Evolutionary conservation across 2,329 filamentous ascomycete genomes (phyloP).

Genomic region (Torrubiellomyces zombiae): DNA sequence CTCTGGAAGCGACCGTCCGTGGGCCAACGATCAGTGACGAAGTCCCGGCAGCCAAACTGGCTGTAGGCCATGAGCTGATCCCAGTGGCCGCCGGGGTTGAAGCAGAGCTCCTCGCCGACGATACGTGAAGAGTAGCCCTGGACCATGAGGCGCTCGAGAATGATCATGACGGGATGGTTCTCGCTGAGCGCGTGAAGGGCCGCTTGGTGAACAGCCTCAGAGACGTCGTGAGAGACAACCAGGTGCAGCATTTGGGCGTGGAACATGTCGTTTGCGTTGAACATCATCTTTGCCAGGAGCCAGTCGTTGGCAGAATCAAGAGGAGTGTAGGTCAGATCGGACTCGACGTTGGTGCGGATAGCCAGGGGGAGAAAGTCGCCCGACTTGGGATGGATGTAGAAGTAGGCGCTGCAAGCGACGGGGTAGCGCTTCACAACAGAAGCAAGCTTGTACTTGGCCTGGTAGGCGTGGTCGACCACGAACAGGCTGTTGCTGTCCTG

Average conservation of each 20-base stretch:
- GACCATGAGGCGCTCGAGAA: conserved; percentile 18
- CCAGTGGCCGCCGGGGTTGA: too few species aligned
- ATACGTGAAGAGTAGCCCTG: conserved; percentile 7
- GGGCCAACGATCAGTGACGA: too few species aligned
- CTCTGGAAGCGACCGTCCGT: conserved; percentile 15
- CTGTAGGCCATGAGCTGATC: too few species aligned
- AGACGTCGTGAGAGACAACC: conserved; percentile 23
- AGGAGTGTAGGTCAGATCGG: conserved; percentile 25
- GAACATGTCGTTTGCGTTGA: conserved; percentile 30
- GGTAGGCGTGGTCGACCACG: conserved; percentile 22
- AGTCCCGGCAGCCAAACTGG: too few species aligned
- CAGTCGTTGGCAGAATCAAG: conserved; percentile 26
- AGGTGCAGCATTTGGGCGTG: conserved; percentile 26
- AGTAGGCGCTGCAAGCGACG: conserved; percentile 27
- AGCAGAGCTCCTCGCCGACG: conserved; percentile 8
- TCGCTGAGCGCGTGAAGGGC: conserved; percentile 27
- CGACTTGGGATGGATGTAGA: conserved; percentile 23
- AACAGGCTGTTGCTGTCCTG: conserved; percentile 22
- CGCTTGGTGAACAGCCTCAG: conserved; percentile 25
- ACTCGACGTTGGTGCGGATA: conserved; percentile 26
- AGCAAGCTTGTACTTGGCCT: conserved; percentile 10
- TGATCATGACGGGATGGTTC: conserved; percentile 24
- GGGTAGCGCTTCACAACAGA: conserved; percentile 14
- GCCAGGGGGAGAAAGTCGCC: conserved; percentile 29
- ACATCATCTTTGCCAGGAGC: conserved; percentile 32